Evolutionary conservation across 768 basidiomycete genomes (phyloP), one percentile per base, ranked within the genome.

Genomic region (Collybia nuda): DNA sequence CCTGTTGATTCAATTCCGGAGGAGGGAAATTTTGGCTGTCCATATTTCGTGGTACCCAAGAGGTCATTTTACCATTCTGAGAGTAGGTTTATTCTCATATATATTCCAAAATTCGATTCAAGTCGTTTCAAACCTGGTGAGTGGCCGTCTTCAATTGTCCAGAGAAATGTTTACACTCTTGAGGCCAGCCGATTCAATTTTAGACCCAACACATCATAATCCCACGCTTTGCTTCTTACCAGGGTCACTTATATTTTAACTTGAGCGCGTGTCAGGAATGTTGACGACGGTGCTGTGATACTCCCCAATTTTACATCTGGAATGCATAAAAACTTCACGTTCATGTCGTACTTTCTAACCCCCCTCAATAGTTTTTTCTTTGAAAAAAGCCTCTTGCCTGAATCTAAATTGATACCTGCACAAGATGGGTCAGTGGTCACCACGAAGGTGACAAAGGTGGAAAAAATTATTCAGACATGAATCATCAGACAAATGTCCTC

Each of bases 41-140:
- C n/a, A n/a, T n/a, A n/a, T n/a, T n/a, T n/a, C n/a, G 14, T 32
- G 36, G 22, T 26, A 7, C 3, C 24, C 24, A 3, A 3, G 24
- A 26, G 24, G 7, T 7, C 24, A 7, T 24, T 40, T 32, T 44
- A 39, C 32, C 51, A 39, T 11, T 32, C 41, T 40, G 38, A 32
- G 15, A 22, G 9, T 62, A 86, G 84, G 86, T 15, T 84, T 86
- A 41, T 63, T 85, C 35, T 86, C 86, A 0, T 89, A 88, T 64
- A 76, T 79, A 26, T 68, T 89, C 18, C 88, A 90, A 64, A 87
- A 88, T 59, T 88, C 86, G 3, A 76, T 87, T 32, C 88, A 88
- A 63, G 84, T 86, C 3, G 68, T 74, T 15, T 79, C 85, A 15
- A 75, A 88, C 45, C 56, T 87, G 28, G 74, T 89, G 55, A 78